Evolutionary conservation across 2,329 filamentous ascomycete species (phyloP).

Genomic region (Trichoderma sp.): DNA sequence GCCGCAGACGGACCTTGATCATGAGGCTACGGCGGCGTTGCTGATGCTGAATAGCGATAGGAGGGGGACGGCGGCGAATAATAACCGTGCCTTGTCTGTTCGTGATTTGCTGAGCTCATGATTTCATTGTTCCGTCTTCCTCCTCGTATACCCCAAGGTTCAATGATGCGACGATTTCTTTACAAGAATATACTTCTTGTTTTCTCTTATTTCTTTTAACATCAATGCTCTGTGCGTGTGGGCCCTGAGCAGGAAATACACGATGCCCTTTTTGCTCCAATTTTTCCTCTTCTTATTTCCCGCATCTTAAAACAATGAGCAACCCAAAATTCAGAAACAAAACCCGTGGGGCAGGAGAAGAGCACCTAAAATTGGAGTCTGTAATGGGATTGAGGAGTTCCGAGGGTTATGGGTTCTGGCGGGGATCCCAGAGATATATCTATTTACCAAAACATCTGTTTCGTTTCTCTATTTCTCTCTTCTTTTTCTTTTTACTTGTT

Average conservation of each 20-base stretch:
- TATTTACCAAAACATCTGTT: neutral
- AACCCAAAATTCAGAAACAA: neutral
- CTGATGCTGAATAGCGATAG: constrained; percentile 85
- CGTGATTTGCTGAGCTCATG: constrained; percentile 52
- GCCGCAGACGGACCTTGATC: constrained; percentile 59
- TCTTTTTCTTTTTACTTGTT: neutral
- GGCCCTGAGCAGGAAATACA: neutral
- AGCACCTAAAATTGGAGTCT: neutral
- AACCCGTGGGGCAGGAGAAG: neutral
- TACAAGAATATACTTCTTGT: no score
- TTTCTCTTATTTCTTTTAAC: neutral
- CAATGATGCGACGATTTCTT: constrained; percentile 1
- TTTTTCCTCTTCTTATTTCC: no score
- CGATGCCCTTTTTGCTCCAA: neutral
- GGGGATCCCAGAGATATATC: neutral
- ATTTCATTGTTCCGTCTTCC: constrained; percentile 21
- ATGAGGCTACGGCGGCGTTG: constrained; percentile 81
- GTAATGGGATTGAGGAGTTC: neutral
- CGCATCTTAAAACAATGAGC: neutral
- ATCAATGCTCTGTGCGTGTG: neutral
- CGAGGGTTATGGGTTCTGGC: neutral
- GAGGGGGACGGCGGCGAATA: constrained; percentile 43
- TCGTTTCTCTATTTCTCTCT: neutral
- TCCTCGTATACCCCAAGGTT: neutral
- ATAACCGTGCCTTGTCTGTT: constrained; percentile 50